phyloP scores from a whole-genome alignment of 768 basidiomycete species.

The Lactifluus subvellereus region DNA sequence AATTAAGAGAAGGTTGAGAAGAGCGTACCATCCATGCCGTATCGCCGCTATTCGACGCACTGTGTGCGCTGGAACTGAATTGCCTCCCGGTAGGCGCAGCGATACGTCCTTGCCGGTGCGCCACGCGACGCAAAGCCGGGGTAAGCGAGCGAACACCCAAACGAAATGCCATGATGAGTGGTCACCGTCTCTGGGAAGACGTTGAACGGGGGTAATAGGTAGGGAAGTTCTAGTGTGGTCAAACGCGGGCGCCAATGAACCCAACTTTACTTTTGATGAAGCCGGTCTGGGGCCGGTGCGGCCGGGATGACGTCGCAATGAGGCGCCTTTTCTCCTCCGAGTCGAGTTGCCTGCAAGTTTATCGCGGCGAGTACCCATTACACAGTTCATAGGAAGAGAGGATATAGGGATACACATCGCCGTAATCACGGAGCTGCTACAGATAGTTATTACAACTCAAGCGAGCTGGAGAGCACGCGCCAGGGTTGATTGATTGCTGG shows the following conservation, averaged over 20 bases:
- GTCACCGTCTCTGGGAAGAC: not conserved
- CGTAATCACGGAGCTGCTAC: too few relatives aligned
- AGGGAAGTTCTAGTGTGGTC: not conserved
- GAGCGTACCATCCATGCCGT: slow-evolving; percentile 21
- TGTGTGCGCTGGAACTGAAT: slow-evolving; percentile 17
- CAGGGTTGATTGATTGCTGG: too few relatives aligned
- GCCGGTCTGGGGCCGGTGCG: slow-evolving; percentile 5
- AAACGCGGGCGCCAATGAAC: not conserved
- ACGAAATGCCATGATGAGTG: slow-evolving; percentile 14
- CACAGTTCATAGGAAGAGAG: too few relatives aligned
- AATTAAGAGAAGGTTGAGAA: not conserved
- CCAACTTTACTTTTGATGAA: not conserved
- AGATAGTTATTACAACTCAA: too few relatives aligned
- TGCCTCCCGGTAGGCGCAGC: slow-evolving; percentile 1
- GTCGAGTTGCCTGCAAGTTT: too few relatives aligned
- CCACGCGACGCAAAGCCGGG: slow-evolving; percentile 8
- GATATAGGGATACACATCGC: too few relatives aligned
- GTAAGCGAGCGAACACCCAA: slow-evolving; percentile 6
- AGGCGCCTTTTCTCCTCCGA: too few relatives aligned
- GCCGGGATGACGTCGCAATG: slow-evolving; percentile 10
- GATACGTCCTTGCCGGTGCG: slow-evolving; percentile 3
- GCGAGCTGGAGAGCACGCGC: not conserved
- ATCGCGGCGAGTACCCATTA: not conserved
- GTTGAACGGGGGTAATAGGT: not conserved
- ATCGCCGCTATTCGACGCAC: slow-evolving; percentile 8